phyloP scores from a whole-genome alignment of 2,329 filamentous ascomycete species.

The Amesomyces nigricolor region DNA sequence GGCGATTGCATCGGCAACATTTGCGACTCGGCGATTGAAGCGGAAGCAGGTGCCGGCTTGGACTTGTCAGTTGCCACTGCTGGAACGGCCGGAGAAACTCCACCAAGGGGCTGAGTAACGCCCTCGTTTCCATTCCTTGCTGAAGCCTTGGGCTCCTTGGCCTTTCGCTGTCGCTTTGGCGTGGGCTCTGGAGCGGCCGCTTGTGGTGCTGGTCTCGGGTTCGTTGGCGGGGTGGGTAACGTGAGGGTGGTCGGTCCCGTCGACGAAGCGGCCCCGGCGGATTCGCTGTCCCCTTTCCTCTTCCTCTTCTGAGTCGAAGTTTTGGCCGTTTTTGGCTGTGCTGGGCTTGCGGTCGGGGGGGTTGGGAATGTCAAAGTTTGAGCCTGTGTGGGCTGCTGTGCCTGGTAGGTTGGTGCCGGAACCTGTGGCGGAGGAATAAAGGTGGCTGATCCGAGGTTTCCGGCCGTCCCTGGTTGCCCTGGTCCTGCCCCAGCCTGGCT shows the following conservation, averaged over 20 bases:
- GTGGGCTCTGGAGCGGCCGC: slow-evolving; percentile 24
- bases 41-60: slow-evolving; percentile 6
- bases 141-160: slow-evolving; percentile 28
- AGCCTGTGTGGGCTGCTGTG: slow-evolving; percentile 5
- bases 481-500: not conserved
- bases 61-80: not conserved
- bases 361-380: slow-evolving; percentile 8
- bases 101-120: slow-evolving; percentile 4
- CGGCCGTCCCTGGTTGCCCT: not conserved
- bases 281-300: slow-evolving; percentile 25
- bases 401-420: slow-evolving; percentile 1
- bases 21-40: slow-evolving; percentile 15
- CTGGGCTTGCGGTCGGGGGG: slow-evolving; percentile 12
- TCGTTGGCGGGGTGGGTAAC: slow-evolving; percentile 11
- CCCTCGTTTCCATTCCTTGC: slow-evolving; percentile 22
- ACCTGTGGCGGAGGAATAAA: slow-evolving; percentile 3
- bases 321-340: slow-evolving; percentile 7
- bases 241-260: slow-evolving; percentile 13
- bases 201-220: not conserved
- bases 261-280: not conserved
- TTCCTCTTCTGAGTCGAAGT: slow-evolving; percentile 30
- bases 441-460: not conserved
- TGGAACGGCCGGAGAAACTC: not conserved
- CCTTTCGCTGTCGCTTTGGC: slow-evolving; percentile 37
- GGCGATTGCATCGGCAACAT: slow-evolving; percentile 22